Percentiles rank a stretch among this genome's conserved stretches.
Evolutionary conservation across 306 rosid genomes (phyloP).

Genomic region (Cucumis melo): DNA sequence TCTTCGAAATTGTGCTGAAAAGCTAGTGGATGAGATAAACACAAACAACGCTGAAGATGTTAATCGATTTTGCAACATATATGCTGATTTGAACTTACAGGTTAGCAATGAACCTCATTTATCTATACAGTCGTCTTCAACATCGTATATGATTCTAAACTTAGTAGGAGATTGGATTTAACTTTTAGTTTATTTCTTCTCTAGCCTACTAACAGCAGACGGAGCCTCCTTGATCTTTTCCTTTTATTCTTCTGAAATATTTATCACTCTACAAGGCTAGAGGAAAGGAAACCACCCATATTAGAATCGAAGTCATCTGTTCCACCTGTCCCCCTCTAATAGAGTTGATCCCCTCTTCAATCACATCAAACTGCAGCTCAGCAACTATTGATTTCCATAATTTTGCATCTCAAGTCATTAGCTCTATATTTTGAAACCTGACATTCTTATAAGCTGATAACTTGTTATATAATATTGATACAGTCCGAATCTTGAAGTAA

Average conservation of each 20-base stretch:
- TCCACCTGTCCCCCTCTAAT: not conserved
- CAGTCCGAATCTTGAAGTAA: not conserved
- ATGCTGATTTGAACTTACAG: slow-evolving; percentile 65
- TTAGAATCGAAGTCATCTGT: not conserved
- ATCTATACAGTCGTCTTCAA: not conserved
- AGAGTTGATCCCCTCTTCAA: not conserved
- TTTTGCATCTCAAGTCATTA: not conserved
- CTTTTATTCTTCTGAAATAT: not conserved
- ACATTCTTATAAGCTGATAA: not conserved
- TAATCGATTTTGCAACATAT: slow-evolving; percentile 70
- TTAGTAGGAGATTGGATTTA: not conserved
- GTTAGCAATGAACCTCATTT: slow-evolving; percentile 20
- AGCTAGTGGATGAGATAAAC: slow-evolving; percentile 68
- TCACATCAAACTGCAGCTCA: not conserved
- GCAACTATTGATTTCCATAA: not conserved
- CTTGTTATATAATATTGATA: not conserved
- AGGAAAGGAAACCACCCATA: not conserved
- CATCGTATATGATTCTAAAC: not conserved
- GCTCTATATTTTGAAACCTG: not conserved
- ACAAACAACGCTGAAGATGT: slow-evolving; percentile 65
- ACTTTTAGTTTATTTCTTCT: not conserved
- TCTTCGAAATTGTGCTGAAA: slow-evolving; percentile 62
- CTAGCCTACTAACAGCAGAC: not conserved
- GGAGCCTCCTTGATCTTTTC: not conserved
- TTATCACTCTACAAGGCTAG: not conserved